Conservation (phyloP, 441 rosid species). For the Breynia disticha region DNA sequence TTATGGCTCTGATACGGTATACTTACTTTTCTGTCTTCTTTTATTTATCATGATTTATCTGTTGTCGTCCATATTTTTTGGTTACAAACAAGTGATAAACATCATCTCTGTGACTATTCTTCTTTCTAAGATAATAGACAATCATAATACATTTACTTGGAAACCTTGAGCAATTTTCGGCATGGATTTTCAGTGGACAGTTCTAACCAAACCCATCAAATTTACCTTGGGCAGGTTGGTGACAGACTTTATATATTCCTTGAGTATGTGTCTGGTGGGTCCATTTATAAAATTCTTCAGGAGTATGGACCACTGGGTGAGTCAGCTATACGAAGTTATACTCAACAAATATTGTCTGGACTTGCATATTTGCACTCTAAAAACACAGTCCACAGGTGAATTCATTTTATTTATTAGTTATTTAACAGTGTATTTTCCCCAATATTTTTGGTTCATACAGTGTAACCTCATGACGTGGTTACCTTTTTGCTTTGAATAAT, state of each 20-base stretch:
- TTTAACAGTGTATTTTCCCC: too few species aligned
- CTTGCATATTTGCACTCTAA: conserved; percentile 79
- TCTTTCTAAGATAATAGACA: background rate
- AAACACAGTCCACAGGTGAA: conserved; percentile 84
- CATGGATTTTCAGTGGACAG: background rate
- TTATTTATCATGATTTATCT: conserved; percentile 4
- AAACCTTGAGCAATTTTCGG: background rate
- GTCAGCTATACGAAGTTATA: conserved; percentile 80
- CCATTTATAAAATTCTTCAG: conserved; percentile 90
- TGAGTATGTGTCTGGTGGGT: conserved; percentile 97
- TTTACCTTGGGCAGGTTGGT: conserved; percentile 45
- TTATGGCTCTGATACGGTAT: conserved; percentile 87
- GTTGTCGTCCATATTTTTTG: background rate
- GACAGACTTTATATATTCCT: conserved; percentile 85
- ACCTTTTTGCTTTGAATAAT: too few species aligned
- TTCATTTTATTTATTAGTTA: conserved; percentile 12
- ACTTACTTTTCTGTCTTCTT: conserved; percentile 8
- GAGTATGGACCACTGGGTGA: conserved; percentile 90
- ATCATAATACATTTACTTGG: background rate
- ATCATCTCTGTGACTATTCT: too few species aligned
- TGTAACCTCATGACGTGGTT: too few species aligned
- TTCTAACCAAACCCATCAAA: background rate
- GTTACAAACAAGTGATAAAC: background rate
- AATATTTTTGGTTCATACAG: background rate
- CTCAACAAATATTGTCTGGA: conserved; percentile 91